Percentiles rank a stretch among this genome's conserved stretches.
Evolutionary conservation across 1,284 basidiomycete genomes (phyloP).

Genomic region (Calocybe gambosa): DNA sequence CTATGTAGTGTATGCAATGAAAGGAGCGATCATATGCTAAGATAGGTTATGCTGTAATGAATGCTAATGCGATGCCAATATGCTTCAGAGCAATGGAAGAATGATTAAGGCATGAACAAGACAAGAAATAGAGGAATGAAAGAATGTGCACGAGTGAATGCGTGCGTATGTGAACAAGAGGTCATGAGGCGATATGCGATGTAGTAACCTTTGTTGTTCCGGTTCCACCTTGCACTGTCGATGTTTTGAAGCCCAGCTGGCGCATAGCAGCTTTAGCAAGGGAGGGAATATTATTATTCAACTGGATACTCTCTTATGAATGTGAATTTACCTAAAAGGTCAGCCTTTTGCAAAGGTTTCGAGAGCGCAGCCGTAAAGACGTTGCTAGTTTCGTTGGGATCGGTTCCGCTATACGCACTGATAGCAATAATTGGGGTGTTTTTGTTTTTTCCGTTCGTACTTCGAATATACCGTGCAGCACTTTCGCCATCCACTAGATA

Average conservation of each 20-base stretch:
- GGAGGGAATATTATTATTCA: slow-evolving; percentile 2
- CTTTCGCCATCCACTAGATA: slow-evolving; percentile 81
- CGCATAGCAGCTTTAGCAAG: slow-evolving; percentile 55
- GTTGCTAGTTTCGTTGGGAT: slow-evolving; percentile 61
- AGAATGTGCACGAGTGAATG: slow-evolving; percentile 26
- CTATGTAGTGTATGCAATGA: slow-evolving; percentile 28
- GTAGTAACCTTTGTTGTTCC: slow-evolving; percentile 44
- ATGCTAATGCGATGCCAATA: slow-evolving; percentile 27
- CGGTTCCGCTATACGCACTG: slow-evolving; percentile 72
- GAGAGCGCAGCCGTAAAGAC: slow-evolving; percentile 82
- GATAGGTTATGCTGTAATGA: slow-evolving; percentile 28
- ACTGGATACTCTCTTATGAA: background rate
- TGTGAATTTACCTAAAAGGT: slow-evolving; percentile 49
- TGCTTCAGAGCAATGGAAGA: slow-evolving; percentile 35
- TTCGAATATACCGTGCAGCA: slow-evolving; percentile 90
- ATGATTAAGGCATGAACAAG: slow-evolving; percentile 22
- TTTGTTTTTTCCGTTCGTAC: slow-evolving; percentile 88
- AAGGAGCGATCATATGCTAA: slow-evolving; percentile 21
- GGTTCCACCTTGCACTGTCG: slow-evolving; percentile 56
- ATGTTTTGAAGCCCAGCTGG: slow-evolving; percentile 83
- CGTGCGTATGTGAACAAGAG: slow-evolving; percentile 24
- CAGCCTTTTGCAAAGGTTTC: slow-evolving; percentile 85
- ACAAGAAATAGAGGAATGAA: slow-evolving; percentile 23
- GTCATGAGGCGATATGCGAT: slow-evolving; percentile 31
- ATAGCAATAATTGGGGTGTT: slow-evolving; percentile 90